Percentiles rank a stretch among this genome's conserved stretches.
Evolutionary conservation across 441 rosid species (phyloP).

Genomic region (Eutrema salsugineum): DNA sequence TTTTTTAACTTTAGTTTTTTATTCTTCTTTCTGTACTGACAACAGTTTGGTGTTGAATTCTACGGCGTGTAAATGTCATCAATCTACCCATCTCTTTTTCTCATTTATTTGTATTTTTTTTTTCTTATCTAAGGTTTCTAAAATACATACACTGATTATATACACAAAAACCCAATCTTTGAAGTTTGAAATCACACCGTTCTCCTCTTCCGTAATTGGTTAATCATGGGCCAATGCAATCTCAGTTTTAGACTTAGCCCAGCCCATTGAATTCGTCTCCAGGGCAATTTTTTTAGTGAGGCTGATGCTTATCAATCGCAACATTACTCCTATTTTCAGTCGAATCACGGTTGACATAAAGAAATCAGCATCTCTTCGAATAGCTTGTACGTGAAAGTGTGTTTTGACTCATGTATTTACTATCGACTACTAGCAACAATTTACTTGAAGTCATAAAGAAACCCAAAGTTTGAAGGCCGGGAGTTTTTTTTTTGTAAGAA

Average conservation of each 20-base stretch:
- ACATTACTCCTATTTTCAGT: too few relatives aligned
- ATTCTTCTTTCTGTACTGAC: slow-evolving; percentile 11
- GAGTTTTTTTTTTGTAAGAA: not conserved
- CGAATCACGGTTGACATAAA: not conserved
- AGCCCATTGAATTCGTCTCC: not conserved
- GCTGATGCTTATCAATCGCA: not conserved
- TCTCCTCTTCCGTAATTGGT: not conserved
- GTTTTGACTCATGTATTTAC: not conserved
- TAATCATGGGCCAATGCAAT: not conserved
- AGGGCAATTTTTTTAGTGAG: not conserved
- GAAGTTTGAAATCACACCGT: not conserved
- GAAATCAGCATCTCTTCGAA: not conserved
- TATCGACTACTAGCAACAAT: not conserved
- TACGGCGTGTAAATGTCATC: slow-evolving; percentile 29
- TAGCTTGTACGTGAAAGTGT: not conserved
- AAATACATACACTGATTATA: not conserved
- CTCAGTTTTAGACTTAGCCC: not conserved
- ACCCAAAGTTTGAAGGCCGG: not conserved
- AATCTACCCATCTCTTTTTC: slow-evolving; percentile 12
- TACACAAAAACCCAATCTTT: not conserved
- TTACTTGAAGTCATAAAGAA: not conserved
- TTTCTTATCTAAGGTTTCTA: not conserved
- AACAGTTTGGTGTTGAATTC: slow-evolving; percentile 27
- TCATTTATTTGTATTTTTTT: not conserved
- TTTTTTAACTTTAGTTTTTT: slow-evolving; percentile 11